Evolutionary conservation across 768 basidiomycete species (phyloP).

Genomic region (Pleurotus eryngii): DNA sequence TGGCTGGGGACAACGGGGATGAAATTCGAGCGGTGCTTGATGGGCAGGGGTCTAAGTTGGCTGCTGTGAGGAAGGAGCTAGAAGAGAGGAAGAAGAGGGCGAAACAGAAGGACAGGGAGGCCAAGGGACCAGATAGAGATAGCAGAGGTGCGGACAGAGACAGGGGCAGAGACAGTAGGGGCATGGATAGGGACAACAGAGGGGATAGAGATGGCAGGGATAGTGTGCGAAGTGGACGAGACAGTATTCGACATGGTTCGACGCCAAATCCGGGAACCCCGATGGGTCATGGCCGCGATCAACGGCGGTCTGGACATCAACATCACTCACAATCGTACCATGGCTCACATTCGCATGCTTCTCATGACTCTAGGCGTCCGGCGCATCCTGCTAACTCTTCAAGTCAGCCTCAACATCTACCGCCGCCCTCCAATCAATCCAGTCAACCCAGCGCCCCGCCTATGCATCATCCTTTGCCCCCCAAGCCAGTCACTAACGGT

Average conservation of each 20-base stretch:
- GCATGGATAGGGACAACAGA: not conserved
- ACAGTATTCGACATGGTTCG: not conserved
- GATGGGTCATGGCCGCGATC: slow-evolving; percentile 7
- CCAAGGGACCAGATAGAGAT: slow-evolving; percentile 6
- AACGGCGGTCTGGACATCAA: not conserved
- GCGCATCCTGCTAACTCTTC: not conserved
- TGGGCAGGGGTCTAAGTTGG: slow-evolving; percentile 61
- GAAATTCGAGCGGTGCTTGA: slow-evolving; percentile 79
- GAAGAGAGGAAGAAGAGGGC: slow-evolving; percentile 52
- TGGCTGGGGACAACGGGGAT: slow-evolving; percentile 41
- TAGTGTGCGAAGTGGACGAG: slow-evolving; percentile 1
- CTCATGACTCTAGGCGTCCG: slow-evolving; percentile 2
- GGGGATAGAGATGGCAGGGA: slow-evolving; percentile 10
- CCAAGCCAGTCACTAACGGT: not conserved
- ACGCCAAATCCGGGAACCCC: slow-evolving; percentile 14
- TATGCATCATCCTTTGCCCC: slow-evolving; percentile 2
- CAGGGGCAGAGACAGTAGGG: slow-evolving; percentile 11
- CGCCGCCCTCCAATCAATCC: not conserved
- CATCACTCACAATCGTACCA: not conserved
- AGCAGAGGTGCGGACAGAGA: slow-evolving; percentile 9
- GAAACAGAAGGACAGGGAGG: slow-evolving; percentile 32
- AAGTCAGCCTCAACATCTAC: not conserved
- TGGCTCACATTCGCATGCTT: not conserved
- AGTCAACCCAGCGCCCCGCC: not conserved
- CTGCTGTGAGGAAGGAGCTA: slow-evolving; percentile 63